Percentiles rank a stretch among this genome's conserved stretches.
Conservation (phyloP, 2,329 filamentous ascomycete species). For the Trichoderma sp. region DNA sequence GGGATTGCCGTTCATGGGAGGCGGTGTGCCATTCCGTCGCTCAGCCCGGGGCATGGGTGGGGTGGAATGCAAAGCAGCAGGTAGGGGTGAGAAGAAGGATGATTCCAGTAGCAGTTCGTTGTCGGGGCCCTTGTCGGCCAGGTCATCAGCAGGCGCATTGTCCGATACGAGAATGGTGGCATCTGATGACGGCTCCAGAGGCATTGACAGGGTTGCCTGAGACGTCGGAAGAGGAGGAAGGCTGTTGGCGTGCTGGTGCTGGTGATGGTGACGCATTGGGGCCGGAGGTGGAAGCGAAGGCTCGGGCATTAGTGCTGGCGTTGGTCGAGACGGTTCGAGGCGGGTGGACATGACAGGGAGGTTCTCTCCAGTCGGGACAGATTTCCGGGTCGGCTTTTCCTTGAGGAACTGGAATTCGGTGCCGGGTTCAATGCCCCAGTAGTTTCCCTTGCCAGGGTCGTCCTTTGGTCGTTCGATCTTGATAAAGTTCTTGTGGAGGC, state of each 20-base stretch:
- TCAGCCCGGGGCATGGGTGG: slow-evolving; percentile 72
- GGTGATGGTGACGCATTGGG: slow-evolving; percentile 40
- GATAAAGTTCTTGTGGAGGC: slow-evolving; percentile 93
- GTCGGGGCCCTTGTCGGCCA: slow-evolving; percentile 49
- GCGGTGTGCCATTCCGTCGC: slow-evolving; percentile 73
- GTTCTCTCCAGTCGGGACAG: slow-evolving; percentile 59
- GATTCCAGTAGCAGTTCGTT: slow-evolving; percentile 47
- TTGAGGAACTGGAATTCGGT: slow-evolving; percentile 89
- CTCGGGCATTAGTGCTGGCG: slow-evolving; percentile 47
- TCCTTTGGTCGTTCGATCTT: slow-evolving; percentile 97
- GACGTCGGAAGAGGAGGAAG: slow-evolving; percentile 48
- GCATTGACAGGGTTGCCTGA: slow-evolving; percentile 44
- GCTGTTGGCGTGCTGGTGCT: slow-evolving; percentile 29
- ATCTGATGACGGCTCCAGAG: slow-evolving; percentile 72
- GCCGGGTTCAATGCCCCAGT: slow-evolving; percentile 92
- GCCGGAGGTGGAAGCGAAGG: slow-evolving; percentile 54
- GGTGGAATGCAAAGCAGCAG: slow-evolving; percentile 81
- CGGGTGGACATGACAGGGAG: slow-evolving; percentile 61
- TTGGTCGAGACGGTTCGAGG: slow-evolving; percentile 55
- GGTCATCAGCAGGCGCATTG: slow-evolving; percentile 58
- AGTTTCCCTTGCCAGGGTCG: slow-evolving; percentile 95
- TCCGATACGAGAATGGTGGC: slow-evolving; percentile 77
- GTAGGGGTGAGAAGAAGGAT: slow-evolving; percentile 71
- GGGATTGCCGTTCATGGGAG: slow-evolving; percentile 64
- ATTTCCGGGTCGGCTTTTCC: slow-evolving; percentile 73